These are phyloP conservation scores for Globisporangium lucens DNA, from an alignment of 352 stramenopile genomes.

Conservation along the genomic window DNA sequence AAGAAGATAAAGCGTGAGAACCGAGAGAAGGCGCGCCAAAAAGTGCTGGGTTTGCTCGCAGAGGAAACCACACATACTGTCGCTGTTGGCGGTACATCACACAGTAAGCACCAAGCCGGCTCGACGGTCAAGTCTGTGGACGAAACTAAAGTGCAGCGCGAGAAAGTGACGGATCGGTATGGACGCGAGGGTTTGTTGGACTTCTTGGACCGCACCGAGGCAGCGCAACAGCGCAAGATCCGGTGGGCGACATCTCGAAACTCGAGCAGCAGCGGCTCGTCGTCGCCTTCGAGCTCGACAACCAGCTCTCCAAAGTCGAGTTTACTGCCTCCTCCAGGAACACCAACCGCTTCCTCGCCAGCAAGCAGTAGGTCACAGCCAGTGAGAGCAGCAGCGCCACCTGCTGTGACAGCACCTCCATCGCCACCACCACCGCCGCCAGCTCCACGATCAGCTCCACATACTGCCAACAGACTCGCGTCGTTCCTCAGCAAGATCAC, in stretches of 20 bases:
- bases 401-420: background rate
- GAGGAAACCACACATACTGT: constrained; percentile 31
- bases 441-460: constrained; percentile 12
- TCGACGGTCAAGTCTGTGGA: constrained; percentile 53
- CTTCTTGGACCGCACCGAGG: constrained; percentile 36
- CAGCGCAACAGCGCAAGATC: constrained; percentile 25
- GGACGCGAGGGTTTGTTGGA: constrained; percentile 47
- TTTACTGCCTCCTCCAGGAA: background rate
- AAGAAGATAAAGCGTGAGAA: constrained; percentile 48
- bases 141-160: constrained; percentile 42
- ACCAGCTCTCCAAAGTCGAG: constrained; percentile 17
- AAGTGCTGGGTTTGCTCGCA: constrained; percentile 40
- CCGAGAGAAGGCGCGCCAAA: constrained; percentile 41
- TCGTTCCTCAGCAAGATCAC: constrained; percentile 32
- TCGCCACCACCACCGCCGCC: background rate
- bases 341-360: background rate
- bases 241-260: constrained; percentile 18
- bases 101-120: constrained; percentile 8
- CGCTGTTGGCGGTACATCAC: constrained; percentile 9
- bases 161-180: constrained; percentile 51
- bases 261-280: constrained; percentile 15
- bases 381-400: background rate
- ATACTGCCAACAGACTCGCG: constrained; percentile 28
- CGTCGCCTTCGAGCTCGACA: constrained; percentile 25
- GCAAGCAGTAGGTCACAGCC: constrained; percentile 15